These are phyloP conservation scores for Trichoderma brevicompactum DNA, from an alignment of 2,329 filamentous ascomycete species.

Conservation along the genomic window DNA sequence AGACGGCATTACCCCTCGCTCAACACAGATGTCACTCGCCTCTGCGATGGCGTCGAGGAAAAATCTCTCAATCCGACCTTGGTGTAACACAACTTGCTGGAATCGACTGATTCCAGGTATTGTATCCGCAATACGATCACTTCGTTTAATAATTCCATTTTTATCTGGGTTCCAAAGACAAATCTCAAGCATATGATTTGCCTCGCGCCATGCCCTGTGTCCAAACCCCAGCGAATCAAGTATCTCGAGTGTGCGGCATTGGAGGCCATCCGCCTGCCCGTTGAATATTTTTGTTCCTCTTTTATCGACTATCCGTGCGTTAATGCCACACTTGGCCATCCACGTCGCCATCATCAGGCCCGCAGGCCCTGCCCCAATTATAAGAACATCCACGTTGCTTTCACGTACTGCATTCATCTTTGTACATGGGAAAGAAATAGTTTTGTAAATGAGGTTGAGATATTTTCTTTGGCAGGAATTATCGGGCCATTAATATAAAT, in stretches of 20 bases:
- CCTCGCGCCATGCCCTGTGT: neutral
- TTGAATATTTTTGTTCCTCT: constrained; percentile 6
- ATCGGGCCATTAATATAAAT: no score
- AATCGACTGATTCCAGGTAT: constrained; percentile 6
- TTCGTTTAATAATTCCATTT: constrained; percentile 1
- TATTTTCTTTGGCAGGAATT: neutral
- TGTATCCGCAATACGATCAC: neutral
- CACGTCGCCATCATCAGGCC: constrained; percentile 7
- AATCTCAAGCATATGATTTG: constrained; percentile 13
- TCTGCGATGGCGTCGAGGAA: constrained; percentile 16
- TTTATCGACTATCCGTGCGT: constrained; percentile 4
- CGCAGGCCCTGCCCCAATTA: constrained; percentile 4
- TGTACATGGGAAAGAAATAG: neutral
- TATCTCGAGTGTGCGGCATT: constrained; percentile 1
- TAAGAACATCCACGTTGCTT: constrained; percentile 20
- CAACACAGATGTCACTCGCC: constrained; percentile 1
- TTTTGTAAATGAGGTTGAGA: neutral
- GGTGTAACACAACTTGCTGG: constrained; percentile 28
- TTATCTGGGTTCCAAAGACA: constrained; percentile 5
- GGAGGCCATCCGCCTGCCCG: constrained; percentile 11
- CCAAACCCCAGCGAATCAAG: neutral
- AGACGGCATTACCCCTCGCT: constrained; percentile 7
- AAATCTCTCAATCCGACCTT: constrained; percentile 30
- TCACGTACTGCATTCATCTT: neutral
- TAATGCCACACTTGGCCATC: constrained; percentile 9